A percentile compares a stretch with the other conserved stretches of the same genome.
Conservation (phyloP, 345 rosid genomes). For the Melaleuca alternifolia region DNA sequence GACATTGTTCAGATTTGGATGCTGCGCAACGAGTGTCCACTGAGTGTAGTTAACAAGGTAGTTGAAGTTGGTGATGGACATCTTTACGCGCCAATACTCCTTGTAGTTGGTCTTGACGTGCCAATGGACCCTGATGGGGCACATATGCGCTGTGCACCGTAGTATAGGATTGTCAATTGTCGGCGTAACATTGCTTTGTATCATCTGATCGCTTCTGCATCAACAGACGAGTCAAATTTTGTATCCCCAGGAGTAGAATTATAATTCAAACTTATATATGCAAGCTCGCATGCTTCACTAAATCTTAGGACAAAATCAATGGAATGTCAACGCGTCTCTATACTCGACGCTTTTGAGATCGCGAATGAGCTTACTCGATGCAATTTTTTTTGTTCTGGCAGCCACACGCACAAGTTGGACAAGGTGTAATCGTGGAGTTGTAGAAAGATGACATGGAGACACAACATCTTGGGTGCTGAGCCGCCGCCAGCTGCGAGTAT, state of each 20-base stretch:
- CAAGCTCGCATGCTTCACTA: neutral
- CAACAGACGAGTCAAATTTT: neutral
- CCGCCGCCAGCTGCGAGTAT: conserved; percentile 28
- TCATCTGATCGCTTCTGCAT: conserved; percentile 8
- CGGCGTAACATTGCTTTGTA: neutral
- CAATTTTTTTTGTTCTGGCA: conserved; percentile 10
- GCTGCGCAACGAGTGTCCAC: conserved; percentile 30
- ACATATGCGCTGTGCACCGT: conserved; percentile 14
- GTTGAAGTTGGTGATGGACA: conserved; percentile 18
- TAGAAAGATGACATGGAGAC: conserved; percentile 47
- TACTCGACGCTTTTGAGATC: neutral
- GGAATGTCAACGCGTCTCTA: neutral
- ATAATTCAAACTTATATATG: neutral
- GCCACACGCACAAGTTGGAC: conserved; percentile 39
- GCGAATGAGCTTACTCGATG: neutral
- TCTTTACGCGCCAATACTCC: conserved; percentile 24
- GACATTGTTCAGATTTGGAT: conserved; percentile 19
- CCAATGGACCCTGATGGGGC: conserved; percentile 23
- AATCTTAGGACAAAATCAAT: neutral
- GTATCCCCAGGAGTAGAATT: neutral
- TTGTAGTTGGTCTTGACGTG: conserved; percentile 22
- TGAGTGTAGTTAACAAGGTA: conserved; percentile 12
- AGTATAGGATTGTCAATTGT: neutral
- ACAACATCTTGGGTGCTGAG: conserved; percentile 28
- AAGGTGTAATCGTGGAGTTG: conserved; percentile 29